A percentile compares a stretch with the other conserved stretches of the same genome.
Evolutionary conservation across 768 basidiomycete genomes (phyloP).

Genomic region (Hypsizygus marmoreus): DNA sequence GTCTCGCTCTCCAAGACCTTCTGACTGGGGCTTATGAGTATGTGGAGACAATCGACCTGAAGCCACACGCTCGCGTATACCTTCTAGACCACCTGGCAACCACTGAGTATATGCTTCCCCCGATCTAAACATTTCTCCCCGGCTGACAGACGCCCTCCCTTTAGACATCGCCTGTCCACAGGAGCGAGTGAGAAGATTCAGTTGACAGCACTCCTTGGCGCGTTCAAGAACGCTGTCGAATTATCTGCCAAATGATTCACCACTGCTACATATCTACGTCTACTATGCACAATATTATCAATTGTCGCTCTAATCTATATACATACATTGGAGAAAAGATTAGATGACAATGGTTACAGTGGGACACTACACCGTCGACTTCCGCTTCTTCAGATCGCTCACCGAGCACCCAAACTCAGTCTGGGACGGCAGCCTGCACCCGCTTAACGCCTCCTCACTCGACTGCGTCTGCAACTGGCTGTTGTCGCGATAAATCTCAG

Average conservation of each 20-base stretch:
- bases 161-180: constrained; percentile 86
- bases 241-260: constrained; percentile 48
- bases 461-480: constrained; percentile 30
- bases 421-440: constrained; percentile 37
- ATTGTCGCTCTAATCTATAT: background rate
- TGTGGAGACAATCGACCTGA: constrained; percentile 82
- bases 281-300: too few species aligned
- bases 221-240: constrained; percentile 93
- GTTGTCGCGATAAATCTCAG: constrained; percentile 44
- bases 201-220: constrained; percentile 85
- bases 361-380: constrained; percentile 15
- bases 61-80: constrained; percentile 85
- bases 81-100: constrained; percentile 92
- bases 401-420: constrained; percentile 48
- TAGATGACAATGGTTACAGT: background rate
- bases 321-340: constrained; percentile 4
- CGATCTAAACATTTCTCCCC: background rate
- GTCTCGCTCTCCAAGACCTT: constrained; percentile 92
- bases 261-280: too few species aligned
- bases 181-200: constrained; percentile 96
- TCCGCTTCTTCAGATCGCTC: constrained; percentile 38
- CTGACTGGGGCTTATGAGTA: constrained; percentile 92
- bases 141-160: background rate
- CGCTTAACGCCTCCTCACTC: constrained; percentile 26
- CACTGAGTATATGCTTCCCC: constrained; percentile 71